Conservation (phyloP, 1,139 yeast genomes). For the Sugiyamaella sp. region DNA sequence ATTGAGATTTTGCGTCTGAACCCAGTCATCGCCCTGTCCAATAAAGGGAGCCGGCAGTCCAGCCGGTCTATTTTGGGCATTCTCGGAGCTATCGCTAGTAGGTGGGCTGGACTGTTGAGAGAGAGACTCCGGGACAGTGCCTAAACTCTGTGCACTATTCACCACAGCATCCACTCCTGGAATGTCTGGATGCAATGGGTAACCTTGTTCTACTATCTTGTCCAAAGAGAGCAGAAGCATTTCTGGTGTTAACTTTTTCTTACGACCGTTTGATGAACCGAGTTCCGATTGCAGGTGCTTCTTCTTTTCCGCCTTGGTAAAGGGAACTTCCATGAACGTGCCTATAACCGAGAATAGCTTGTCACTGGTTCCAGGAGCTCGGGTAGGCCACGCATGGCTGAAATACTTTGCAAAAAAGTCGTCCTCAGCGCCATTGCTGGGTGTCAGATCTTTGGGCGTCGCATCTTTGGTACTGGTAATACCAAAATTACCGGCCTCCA, state of each 20-base stretch:
- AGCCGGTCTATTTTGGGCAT: neutral
- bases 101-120: too few species aligned
- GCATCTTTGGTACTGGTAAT: conserved; percentile 25
- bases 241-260: conserved; percentile 45
- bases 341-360: conserved; percentile 58
- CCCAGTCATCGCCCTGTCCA: conserved; percentile 50
- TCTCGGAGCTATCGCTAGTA: neutral
- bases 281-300: conserved; percentile 30
- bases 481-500: conserved; percentile 53
- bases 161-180: neutral
- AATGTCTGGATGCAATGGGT: conserved; percentile 58
- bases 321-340: conserved; percentile 58
- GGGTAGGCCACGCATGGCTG: conserved; percentile 48
- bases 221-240: conserved; percentile 56
- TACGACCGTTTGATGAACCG: conserved; percentile 11
- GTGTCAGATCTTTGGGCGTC: conserved; percentile 27
- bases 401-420: conserved; percentile 49
- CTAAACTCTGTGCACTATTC: neutral
- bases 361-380: conserved; percentile 65
- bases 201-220: conserved; percentile 53
- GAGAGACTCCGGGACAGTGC: too few species aligned
- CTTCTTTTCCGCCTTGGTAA: conserved; percentile 57
- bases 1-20: conserved; percentile 55
- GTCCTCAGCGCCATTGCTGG: conserved; percentile 38
- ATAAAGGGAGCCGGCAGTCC: neutral